Conservation (phyloP, 2,329 filamentous ascomycete genomes). For the Pestalotiopsis sp. region DNA sequence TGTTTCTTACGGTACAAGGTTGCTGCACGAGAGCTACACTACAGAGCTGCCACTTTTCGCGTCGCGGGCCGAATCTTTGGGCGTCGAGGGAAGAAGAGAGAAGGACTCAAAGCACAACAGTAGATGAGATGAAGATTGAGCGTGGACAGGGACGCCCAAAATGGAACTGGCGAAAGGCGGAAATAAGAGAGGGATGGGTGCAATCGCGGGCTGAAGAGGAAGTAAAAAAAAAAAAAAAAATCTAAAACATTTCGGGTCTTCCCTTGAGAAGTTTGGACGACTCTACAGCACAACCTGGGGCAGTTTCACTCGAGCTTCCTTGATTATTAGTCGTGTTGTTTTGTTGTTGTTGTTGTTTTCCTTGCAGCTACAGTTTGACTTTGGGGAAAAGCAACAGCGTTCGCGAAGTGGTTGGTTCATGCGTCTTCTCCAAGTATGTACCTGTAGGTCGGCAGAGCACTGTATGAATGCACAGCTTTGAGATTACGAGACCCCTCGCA, state of each 20-base stretch:
- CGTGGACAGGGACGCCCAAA: background rate
- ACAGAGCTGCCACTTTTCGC: background rate
- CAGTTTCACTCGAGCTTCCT: background rate
- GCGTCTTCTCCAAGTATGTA: background rate
- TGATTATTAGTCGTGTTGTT: background rate
- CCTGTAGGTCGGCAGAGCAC: background rate
- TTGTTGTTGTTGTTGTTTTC: background rate
- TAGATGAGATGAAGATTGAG: background rate
- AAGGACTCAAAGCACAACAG: background rate
- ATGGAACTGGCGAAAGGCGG: background rate
- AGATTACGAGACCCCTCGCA: background rate
- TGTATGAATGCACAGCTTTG: background rate
- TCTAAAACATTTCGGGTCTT: slow-evolving; percentile 3
- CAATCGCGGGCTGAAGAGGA: background rate
- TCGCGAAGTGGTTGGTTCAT: background rate
- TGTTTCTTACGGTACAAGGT: background rate
- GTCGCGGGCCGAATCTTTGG: background rate
- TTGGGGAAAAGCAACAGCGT: slow-evolving; percentile 5
- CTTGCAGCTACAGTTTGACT: background rate
- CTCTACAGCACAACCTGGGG: background rate
- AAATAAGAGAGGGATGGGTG: background rate
- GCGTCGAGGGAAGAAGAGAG: background rate
- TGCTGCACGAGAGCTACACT: background rate
- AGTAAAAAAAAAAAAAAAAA: background rate
- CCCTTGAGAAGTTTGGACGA: background rate